Evolutionary conservation across 139 green algal genomes (phyloP), one percentile per base, ranked within the genome.

Genomic region (Mesostigma viride): DNA sequence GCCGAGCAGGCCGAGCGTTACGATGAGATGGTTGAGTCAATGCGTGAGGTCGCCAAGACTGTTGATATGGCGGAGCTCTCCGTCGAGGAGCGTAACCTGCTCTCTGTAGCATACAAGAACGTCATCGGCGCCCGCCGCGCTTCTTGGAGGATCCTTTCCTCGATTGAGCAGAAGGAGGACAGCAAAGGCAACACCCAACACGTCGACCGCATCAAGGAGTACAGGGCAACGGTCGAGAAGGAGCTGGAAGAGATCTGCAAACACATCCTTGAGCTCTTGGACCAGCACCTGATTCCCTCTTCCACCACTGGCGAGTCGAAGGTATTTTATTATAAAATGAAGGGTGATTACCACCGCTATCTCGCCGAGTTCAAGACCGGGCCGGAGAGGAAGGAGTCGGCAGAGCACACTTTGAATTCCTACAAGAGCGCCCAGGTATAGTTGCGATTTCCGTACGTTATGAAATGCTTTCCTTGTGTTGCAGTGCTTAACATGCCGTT

Each of bases 1-100:
- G 91, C 92, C 27, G 92, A 98, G 84, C 92, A 98, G 74, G 92
- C 91, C 3, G 91, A 97, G 80, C 74, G 90, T 4, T 95, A 95
- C 62, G 90, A 98, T 73, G 92, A 81, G 56, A 81, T 81, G 75
- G 72, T 82, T 26, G 76, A 74, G 61, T 56, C 72, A 22, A 79
- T 82, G 67, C 64, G 79, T 57, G 47, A 75, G 58, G 71, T 78
- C 3, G 71, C 71, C 26, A 69, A 70, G 45, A 75, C 69, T 35
- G 72, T 68, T 3, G 57, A 75, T 22, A 40, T 58, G 20, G 64
- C 62, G 40, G 71, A 79, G 31, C 59, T 81, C 2, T 56, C 71
- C 3, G 65, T 82, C 22, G 77, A 83, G 36, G 77, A 83, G 58
- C 53, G 77, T 11, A 83, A 83, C 48, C 64, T 83, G 34, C 76